phyloP scores from a whole-genome alignment of 208 protist species.

The Acanthamoeba sp. region DNA sequence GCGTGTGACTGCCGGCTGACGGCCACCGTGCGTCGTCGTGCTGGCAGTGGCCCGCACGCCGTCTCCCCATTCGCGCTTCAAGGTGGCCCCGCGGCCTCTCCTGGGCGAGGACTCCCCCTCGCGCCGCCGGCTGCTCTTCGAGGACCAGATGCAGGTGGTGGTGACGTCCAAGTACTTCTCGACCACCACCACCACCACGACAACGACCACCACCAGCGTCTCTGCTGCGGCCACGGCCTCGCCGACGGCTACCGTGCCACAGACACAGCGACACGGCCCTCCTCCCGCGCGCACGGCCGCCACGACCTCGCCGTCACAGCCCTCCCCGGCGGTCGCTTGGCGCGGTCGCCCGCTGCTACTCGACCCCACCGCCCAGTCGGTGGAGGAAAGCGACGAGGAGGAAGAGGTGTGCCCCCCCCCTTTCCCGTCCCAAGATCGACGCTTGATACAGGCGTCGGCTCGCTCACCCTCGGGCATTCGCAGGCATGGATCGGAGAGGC shows the following conservation, averaged over 20 bases:
- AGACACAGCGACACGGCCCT: background rate
- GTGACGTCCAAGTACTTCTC: slow-evolving; percentile 21
- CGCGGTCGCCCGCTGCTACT: background rate
- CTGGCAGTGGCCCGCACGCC: slow-evolving; percentile 8
- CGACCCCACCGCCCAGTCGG: background rate
- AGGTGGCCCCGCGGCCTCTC: background rate
- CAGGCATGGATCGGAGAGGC: background rate
- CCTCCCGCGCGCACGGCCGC: background rate
- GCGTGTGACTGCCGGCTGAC: too few species aligned
- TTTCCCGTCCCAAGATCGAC: too few species aligned
- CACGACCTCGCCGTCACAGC: background rate
- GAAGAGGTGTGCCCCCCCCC: background rate
- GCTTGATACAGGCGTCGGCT: too few species aligned
- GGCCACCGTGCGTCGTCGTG: background rate
- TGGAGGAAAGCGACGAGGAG: slow-evolving; percentile 9
- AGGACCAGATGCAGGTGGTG: background rate
- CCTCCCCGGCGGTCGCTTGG: background rate
- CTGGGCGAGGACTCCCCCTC: background rate
- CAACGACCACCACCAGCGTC: background rate
- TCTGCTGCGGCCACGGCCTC: background rate
- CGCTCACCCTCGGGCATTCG: background rate
- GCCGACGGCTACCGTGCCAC: background rate
- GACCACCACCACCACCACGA: background rate
- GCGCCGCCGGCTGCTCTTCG: background rate
- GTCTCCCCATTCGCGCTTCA: slow-evolving; percentile 28